phyloP scores from a whole-genome alignment of 2,329 filamentous ascomycete genomes.

The Colletotrichum sp. region DNA sequence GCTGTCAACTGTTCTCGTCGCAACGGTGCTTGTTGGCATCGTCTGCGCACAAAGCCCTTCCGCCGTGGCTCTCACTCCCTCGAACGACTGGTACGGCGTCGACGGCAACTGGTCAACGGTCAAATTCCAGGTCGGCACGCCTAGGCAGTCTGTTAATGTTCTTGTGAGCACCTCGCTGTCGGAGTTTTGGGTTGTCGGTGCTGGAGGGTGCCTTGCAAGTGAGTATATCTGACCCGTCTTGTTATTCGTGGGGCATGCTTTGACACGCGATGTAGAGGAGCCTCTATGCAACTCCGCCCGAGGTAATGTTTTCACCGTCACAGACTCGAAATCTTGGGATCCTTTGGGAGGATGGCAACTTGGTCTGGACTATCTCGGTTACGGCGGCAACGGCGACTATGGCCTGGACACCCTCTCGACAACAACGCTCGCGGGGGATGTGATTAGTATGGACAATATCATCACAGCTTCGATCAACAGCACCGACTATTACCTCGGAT shows the following conservation, averaged over 20 bases:
- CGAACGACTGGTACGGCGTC: conserved; percentile 49
- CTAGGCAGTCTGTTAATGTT: conserved; percentile 40
- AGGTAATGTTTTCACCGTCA: conserved; percentile 62
- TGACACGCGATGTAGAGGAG: conserved; percentile 40
- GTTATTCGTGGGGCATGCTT: conserved; percentile 1
- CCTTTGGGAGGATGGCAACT: conserved; percentile 65
- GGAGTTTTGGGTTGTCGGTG: conserved; percentile 72
- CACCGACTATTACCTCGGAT: conserved; percentile 60
- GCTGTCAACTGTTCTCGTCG: conserved; percentile 7
- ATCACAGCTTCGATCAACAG: conserved; percentile 58
- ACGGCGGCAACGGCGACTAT: conserved; percentile 68
- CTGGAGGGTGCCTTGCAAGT: conserved; percentile 59
- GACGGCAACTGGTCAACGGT: conserved; percentile 79
- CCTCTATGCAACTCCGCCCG: conserved; percentile 59
- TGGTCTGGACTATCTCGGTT: conserved; percentile 62
- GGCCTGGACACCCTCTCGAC: conserved; percentile 58
- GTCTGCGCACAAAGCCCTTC: conserved; percentile 14
- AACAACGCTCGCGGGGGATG: conserved; percentile 40
- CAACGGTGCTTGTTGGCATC: conserved; percentile 8
- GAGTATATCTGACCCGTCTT: conserved; percentile 30
- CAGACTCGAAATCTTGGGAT: conserved; percentile 62
- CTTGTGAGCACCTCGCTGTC: conserved; percentile 71
- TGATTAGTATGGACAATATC: conserved; percentile 48
- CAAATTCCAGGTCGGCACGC: conserved; percentile 59
- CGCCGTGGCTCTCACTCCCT: conserved; percentile 20